These are phyloP conservation scores for Chamaecyparis obtusa DNA, from an alignment of 75 land plant species.

Conservation along the genomic window DNA sequence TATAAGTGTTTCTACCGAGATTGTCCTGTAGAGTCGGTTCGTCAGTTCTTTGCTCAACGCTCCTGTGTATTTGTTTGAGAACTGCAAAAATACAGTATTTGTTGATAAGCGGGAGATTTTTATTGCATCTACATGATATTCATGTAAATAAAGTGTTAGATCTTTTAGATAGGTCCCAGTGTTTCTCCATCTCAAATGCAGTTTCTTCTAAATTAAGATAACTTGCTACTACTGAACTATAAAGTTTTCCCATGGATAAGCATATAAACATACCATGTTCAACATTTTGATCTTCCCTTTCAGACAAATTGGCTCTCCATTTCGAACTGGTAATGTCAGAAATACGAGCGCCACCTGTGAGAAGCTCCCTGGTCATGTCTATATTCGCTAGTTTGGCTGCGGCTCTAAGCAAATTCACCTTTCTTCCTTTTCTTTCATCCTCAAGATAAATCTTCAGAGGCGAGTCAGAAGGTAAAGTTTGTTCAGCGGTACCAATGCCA, in stretches of 20 bases:
- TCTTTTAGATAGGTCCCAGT: too few species aligned
- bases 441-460: neutral
- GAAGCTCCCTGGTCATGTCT: neutral
- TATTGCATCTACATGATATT: too few species aligned
- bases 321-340: neutral
- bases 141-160: too few species aligned
- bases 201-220: too few species aligned
- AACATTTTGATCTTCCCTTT: neutral
- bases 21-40: neutral
- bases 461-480: neutral
- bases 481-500: neutral
- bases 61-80: neutral
- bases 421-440: neutral
- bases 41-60: neutral
- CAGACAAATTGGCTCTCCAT: neutral
- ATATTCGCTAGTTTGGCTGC: neutral
- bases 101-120: neutral
- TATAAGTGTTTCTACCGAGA: neutral
- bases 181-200: too few species aligned
- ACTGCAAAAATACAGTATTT: neutral
- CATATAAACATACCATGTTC: neutral
- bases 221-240: too few species aligned
- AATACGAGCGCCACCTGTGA: neutral
- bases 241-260: neutral
- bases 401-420: neutral